Percentiles rank a stretch among this genome's conserved stretches.
These are phyloP conservation scores for Phaeosphaeriaceae sp. DNA, from an alignment of 2,329 filamentous ascomycete species.

Conservation along the genomic window DNA sequence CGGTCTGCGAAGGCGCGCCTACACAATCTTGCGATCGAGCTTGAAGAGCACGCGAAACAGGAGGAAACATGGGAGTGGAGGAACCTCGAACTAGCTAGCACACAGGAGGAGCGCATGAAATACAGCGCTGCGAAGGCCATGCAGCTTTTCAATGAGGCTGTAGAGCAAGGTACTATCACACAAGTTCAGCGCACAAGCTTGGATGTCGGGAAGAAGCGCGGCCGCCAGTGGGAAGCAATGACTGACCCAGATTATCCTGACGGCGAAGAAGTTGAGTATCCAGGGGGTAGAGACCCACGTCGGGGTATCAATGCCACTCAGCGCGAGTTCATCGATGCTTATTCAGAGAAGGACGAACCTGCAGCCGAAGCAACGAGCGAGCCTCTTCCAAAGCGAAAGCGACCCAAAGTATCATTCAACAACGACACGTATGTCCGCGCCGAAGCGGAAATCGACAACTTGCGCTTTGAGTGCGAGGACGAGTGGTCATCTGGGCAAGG, in stretches of 20 bases:
- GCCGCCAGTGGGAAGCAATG: neutral
- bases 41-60: neutral
- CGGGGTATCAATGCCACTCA: neutral
- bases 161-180: neutral
- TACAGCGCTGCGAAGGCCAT: conserved; percentile 1
- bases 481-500: neutral
- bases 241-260: neutral
- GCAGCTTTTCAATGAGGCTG: neutral
- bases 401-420: neutral
- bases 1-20: neutral
- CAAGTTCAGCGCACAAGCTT: neutral
- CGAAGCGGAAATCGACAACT: neutral
- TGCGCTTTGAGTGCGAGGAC: neutral
- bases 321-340: neutral
- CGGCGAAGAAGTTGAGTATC: neutral
- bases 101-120: neutral
- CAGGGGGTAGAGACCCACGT: neutral
- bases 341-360: neutral
- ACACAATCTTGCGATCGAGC: neutral
- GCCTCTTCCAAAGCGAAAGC: neutral
- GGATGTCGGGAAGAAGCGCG: neutral
- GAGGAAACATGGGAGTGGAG: neutral
- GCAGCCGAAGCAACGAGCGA: neutral
- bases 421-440: neutral
- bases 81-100: neutral